These are phyloP conservation scores for Trichophyton rubrum DNA, from an alignment of 2,329 filamentous ascomycete genomes.

Conservation along the genomic window DNA sequence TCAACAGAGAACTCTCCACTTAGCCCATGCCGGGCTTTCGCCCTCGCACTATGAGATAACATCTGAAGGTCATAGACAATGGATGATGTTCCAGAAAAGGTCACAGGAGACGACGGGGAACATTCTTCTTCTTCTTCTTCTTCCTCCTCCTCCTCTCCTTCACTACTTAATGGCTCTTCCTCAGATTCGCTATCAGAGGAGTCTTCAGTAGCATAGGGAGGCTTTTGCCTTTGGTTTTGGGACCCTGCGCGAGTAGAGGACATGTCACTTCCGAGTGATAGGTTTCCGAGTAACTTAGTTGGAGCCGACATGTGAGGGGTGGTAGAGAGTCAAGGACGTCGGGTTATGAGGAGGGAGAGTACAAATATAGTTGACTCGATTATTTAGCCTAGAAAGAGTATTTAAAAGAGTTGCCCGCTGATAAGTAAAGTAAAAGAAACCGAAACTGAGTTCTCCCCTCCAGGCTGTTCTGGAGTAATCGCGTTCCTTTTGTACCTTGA, in stretches of 20 bases:
- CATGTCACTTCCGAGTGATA: conserved; percentile 29
- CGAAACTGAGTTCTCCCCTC: neutral
- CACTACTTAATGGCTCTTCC: conserved; percentile 12
- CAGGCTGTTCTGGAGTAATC: neutral
- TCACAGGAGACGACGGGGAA: neutral
- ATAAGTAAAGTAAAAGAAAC: neutral
- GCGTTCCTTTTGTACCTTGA: neutral
- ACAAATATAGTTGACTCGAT: neutral
- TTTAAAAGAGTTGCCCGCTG: neutral
- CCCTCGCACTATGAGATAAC: conserved; percentile 7
- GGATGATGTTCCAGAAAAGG: conserved; percentile 10
- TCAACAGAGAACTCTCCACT: conserved; percentile 14
- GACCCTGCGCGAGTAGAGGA: conserved; percentile 20
- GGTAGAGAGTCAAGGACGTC: neutral
- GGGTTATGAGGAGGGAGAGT: neutral
- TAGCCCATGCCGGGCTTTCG: conserved; percentile 11
- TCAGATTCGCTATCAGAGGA: conserved; percentile 17
- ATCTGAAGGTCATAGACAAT: conserved; percentile 10
- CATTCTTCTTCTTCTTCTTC: conserved; percentile 5
- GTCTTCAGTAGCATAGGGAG: conserved; percentile 11
- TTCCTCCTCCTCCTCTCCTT: conserved; percentile 5
- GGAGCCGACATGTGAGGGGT: conserved; percentile 27
- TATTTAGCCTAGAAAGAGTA: neutral
- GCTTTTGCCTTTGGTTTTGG: conserved; percentile 15
- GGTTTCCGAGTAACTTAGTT: conserved; percentile 27